phyloP scores from a whole-genome alignment of 805 yeast species.

The Cephaloascus albidus region DNA sequence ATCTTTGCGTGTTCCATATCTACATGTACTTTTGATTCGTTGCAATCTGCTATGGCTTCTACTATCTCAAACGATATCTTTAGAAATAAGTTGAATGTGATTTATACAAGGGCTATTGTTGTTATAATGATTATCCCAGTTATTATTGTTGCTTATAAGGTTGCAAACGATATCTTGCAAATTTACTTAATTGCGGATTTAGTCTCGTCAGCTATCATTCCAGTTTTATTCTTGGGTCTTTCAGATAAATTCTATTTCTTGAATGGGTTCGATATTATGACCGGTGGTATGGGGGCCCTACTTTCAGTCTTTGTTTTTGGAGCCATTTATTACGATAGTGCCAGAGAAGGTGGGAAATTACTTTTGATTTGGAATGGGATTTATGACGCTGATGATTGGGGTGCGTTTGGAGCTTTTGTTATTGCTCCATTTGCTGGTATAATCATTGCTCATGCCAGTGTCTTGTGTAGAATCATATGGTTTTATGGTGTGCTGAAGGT shows the following conservation, averaged over 20 bases:
- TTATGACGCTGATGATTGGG: conserved; percentile 75
- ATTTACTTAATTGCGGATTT: conserved; percentile 88
- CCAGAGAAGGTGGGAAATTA: conserved; percentile 69
- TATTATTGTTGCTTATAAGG: conserved; percentile 73
- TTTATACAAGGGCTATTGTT: conserved; percentile 64
- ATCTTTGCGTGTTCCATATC: conserved; percentile 68
- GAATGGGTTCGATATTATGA: conserved; percentile 71
- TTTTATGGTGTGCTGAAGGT: conserved; percentile 20
- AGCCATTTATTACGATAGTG: conserved; percentile 62
- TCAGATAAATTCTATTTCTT: conserved; percentile 58
- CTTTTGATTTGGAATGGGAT: conserved; percentile 73
- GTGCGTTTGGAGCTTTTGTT: conserved; percentile 90
- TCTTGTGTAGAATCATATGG: conserved; percentile 36
- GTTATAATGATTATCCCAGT: conserved; percentile 78
- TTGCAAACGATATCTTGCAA: conserved; percentile 75
- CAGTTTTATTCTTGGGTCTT: conserved; percentile 74
- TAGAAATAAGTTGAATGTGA: conserved; percentile 64
- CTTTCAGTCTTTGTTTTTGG: conserved; percentile 79
- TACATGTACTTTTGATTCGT: conserved; percentile 82
- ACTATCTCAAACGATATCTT: conserved; percentile 84
- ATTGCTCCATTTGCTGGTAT: conserved; percentile 82
- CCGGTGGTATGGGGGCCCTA: conserved; percentile 79
- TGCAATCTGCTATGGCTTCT: conserved; percentile 83
- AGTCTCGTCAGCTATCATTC: conserved; percentile 80
- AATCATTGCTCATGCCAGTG: conserved; percentile 41